Conservation (phyloP, 768 basidiomycete genomes). For the Hydnomerulius pinastri region DNA sequence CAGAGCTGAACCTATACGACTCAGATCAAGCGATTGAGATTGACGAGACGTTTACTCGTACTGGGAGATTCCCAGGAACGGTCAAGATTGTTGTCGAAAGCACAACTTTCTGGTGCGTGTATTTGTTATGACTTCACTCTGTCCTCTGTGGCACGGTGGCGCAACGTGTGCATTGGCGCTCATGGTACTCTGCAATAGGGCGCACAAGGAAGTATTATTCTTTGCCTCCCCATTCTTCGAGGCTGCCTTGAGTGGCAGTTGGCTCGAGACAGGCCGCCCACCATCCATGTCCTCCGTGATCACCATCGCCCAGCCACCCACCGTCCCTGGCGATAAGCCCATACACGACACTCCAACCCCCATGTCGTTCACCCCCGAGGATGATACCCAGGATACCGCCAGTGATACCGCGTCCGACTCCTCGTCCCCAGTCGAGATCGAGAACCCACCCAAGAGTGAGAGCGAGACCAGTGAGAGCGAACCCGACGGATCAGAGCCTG, state of each 20-base stretch:
- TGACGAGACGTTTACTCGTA: conserved; percentile 74
- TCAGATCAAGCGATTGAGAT: conserved; percentile 76
- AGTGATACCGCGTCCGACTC: conserved; percentile 38
- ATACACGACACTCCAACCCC: conserved; percentile 46
- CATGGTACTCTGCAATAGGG: conserved; percentile 47
- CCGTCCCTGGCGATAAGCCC: conserved; percentile 51
- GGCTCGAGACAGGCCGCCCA: conserved; percentile 87
- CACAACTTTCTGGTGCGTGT: conserved; percentile 85
- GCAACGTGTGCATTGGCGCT: conserved; percentile 8
- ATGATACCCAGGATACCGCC: conserved; percentile 40
- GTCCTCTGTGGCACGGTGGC: not conserved
- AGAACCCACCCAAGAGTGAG: conserved; percentile 36
- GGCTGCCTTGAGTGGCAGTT: conserved; percentile 85
- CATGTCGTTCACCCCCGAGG: conserved; percentile 63
- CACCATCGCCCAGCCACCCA: conserved; percentile 77
- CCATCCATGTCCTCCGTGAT: conserved; percentile 81
- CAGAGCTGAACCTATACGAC: conserved; percentile 67
- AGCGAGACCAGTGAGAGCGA: conserved; percentile 40
- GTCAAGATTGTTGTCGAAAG: conserved; percentile 90
- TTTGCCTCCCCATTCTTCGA: conserved; percentile 97
- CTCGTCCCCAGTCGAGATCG: conserved; percentile 43
- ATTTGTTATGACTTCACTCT: not conserved
- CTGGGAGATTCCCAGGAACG: conserved; percentile 72
- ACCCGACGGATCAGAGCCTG: conserved; percentile 27
- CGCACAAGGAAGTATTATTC: conserved; percentile 87